phyloP scores from a whole-genome alignment of 805 yeast species.

The Saccharomycopsis guyanensis region DNA sequence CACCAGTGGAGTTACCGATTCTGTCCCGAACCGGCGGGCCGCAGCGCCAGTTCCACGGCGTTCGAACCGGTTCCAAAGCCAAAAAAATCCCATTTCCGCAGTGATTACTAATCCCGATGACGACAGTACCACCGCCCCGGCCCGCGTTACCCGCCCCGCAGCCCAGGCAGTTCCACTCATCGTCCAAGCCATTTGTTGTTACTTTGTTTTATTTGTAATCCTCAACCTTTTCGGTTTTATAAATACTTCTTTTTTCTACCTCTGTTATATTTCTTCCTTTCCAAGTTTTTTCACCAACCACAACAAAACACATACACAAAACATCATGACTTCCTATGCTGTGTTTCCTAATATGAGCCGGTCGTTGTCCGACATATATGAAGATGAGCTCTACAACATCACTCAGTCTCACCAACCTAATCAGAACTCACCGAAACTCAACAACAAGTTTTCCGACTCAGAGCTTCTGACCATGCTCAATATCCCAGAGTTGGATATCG shows the following conservation, averaged over 20 bases:
- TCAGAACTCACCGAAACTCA: slow-evolving; percentile 1
- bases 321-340: slow-evolving; percentile 41
- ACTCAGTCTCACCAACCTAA: slow-evolving; percentile 1
- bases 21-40: neutral
- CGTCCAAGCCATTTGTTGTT: no score
- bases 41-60: neutral
- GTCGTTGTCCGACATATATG: slow-evolving; percentile 50
- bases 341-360: slow-evolving; percentile 42
- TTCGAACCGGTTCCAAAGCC: neutral
- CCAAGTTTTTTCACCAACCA: no score
- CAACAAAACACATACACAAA: no score
- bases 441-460: slow-evolving; percentile 13
- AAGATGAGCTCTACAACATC: slow-evolving; percentile 46
- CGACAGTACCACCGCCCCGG: neutral
- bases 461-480: neutral
- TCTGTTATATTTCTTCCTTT: no score
- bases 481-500: slow-evolving; percentile 3
- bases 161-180: neutral
- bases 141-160: neutral
- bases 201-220: neutral
- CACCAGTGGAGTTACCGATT: neutral
- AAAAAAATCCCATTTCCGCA: neutral
- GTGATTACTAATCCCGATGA: neutral
- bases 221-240: no score
- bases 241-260: no score